A percentile compares a stretch with the other conserved stretches of the same genome.
Conservation (phyloP, 2,329 filamentous ascomycete species). For the Pseudonectria buxi region DNA sequence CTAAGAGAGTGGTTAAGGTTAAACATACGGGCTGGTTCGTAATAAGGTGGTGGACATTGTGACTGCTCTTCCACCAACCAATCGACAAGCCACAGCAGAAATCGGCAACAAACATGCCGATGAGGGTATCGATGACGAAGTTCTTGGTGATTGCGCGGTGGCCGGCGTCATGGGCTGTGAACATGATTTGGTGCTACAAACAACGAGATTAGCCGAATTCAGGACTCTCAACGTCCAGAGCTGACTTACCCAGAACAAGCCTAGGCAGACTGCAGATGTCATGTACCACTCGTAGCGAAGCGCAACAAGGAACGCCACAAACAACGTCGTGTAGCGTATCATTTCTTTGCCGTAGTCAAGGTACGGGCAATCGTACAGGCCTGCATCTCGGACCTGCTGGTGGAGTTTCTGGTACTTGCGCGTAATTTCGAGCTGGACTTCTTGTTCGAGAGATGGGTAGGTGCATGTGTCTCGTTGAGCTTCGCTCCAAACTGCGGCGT, state of each 20-base stretch:
- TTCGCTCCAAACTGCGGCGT: conserved; percentile 17
- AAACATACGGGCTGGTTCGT: conserved; percentile 52
- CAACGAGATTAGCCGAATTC: conserved; percentile 10
- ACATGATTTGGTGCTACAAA: conserved; percentile 59
- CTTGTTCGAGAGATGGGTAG: conserved; percentile 48
- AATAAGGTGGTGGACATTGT: conserved; percentile 62
- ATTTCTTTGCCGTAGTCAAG: conserved; percentile 52
- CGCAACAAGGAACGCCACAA: conserved; percentile 38
- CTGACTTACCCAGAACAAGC: conserved; percentile 49
- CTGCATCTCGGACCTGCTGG: conserved; percentile 45
- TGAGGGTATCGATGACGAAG: conserved; percentile 51
- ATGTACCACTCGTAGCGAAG: conserved; percentile 49
- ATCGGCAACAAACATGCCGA: conserved; percentile 57
- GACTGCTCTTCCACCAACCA: conserved; percentile 64
- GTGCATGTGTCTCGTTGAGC: conserved; percentile 28
- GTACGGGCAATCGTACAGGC: conserved; percentile 54
- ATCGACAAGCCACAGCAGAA: conserved; percentile 60
- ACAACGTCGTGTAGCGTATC: conserved; percentile 46
- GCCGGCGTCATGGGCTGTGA: conserved; percentile 59
- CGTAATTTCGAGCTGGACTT: conserved; percentile 48
- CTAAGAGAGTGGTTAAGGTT: not conserved
- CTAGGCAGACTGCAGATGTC: conserved; percentile 51
- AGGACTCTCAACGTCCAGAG: not conserved
- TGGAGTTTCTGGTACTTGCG: conserved; percentile 51
- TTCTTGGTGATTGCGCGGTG: conserved; percentile 56